Conservation (phyloP, 768 basidiomycete species). For the Dacryopinax spathularia region DNA sequence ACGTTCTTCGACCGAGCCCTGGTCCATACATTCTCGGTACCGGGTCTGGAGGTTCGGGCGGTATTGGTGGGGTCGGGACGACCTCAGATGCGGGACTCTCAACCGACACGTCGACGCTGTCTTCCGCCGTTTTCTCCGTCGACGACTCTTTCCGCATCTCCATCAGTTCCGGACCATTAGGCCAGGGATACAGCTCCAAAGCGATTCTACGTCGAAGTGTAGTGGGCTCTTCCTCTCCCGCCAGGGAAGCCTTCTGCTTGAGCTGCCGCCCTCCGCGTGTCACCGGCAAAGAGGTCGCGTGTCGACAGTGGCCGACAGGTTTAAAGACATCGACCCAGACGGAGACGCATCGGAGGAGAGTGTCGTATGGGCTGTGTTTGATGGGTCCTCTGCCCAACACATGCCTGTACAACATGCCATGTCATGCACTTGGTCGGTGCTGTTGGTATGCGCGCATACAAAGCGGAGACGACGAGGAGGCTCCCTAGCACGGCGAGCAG, state of each 20-base stretch:
- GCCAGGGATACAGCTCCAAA: background rate
- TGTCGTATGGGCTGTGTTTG: background rate
- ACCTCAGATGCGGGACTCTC: background rate
- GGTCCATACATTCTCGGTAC: too few species aligned
- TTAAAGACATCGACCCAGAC: background rate
- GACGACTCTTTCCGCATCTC: background rate
- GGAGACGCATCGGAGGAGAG: background rate
- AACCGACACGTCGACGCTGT: background rate
- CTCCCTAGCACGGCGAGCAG: conserved; percentile 20
- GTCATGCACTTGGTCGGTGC: conserved; percentile 1
- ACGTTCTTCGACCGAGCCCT: too few species aligned
- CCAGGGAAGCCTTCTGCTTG: too few species aligned
- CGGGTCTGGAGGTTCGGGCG: background rate
- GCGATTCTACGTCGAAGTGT: background rate
- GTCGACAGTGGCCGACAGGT: background rate
- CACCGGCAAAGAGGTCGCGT: background rate
- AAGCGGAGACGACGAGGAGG: background rate
- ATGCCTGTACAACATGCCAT: conserved; percentile 1
- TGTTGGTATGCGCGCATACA: background rate
- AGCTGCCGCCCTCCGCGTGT: background rate
- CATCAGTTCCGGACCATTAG: background rate
- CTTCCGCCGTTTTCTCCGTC: background rate
- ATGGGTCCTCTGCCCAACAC: background rate
- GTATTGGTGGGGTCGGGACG: background rate
- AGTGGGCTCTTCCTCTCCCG: too few species aligned